A percentile compares a stretch with the other conserved stretches of the same genome.
Conservation (phyloP, 495 filamentous ascomycete genomes). For the Niebla homalea region DNA sequence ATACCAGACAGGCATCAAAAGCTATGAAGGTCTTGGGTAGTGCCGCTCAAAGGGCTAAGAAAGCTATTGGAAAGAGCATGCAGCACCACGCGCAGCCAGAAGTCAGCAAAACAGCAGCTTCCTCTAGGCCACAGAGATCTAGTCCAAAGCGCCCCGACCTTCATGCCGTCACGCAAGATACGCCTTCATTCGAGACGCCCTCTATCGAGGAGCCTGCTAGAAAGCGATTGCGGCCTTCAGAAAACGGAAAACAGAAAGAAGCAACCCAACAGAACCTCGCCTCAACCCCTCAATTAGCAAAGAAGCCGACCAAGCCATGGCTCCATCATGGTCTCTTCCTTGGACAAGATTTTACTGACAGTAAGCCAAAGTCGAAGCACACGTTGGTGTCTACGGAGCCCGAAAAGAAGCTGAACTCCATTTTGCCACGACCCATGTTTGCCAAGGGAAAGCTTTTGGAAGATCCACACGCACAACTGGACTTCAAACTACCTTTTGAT, state of each 20-base stretch:
- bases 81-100: too few relatives aligned
- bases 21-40: too few relatives aligned
- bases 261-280: not conserved
- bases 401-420: conserved; percentile 21
- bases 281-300: conserved; percentile 23
- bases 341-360: conserved; percentile 53
- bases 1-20: too few relatives aligned
- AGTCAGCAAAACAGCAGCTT: too few relatives aligned
- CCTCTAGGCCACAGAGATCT: too few relatives aligned
- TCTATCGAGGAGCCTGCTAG: conserved; percentile 21
- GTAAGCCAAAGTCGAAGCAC: conserved; percentile 34
- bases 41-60: too few relatives aligned
- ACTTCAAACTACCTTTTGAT: conserved; percentile 83
- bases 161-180: not conserved
- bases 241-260: conserved; percentile 28
- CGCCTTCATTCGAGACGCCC: conserved; percentile 22
- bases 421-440: conserved; percentile 58
- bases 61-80: too few relatives aligned
- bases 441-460: conserved; percentile 27
- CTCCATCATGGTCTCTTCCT: conserved; percentile 74
- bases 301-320: conserved; percentile 54
- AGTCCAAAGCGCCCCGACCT: too few relatives aligned
- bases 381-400: conserved; percentile 27
- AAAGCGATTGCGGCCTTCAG: conserved; percentile 38
- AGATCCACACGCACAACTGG: conserved; percentile 49